Base-by-base conservation (phyloP, 73 alveolate genomes). In the Stentor roeselii region DNA sequence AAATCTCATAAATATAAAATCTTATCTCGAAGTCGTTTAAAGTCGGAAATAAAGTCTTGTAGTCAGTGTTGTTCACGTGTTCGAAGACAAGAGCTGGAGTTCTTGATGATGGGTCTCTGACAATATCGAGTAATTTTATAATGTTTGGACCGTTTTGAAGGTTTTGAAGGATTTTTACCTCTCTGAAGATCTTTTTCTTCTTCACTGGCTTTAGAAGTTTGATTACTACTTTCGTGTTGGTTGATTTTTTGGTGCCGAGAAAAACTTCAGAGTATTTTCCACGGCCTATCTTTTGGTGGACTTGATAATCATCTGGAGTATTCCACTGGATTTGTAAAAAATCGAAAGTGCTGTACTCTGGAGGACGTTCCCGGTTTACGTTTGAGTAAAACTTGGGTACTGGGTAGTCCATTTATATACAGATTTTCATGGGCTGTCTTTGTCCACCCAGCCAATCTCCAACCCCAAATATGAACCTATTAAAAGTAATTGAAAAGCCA, bases 191-290 rank as follows among this genome's bases (percentile, higher is more conserved):
- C 86, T 97, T 97, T 92, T 96, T 93, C 83, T 96, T 89, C 90
- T 96, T 97, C 42, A 97, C 99, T 31, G 99, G 99, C 95, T 96
- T 96, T 78, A 96, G 94, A 78, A 96, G 92, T 87, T 95, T 96
- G 77, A 96, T 91, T 67, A 96, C 98, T 40, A 96, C 89, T 38
- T 84, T 86, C 90, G 87, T 89, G 74, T 95, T 90, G 76, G 95
- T 90, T 37, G 88, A 85, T 61, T 88, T 83, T 87, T 96, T 90
- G 59, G 95, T 89, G 35, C 99, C 99, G 37, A 94, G 98, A 88
- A 93, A 96, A 82, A 96, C 99, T 2, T 76, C 84, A 6, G 99
- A 94, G 91, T 96, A 96, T 85, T 96, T 96, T 59, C 99, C 99
- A 41, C 99, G 82, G 42, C 99, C 99, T n/a, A 96, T 90, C 83